A percentile compares a stretch with the other conserved stretches of the same genome.
Conservation (phyloP, 257 asterid species). For the Asclepias syriaca region DNA sequence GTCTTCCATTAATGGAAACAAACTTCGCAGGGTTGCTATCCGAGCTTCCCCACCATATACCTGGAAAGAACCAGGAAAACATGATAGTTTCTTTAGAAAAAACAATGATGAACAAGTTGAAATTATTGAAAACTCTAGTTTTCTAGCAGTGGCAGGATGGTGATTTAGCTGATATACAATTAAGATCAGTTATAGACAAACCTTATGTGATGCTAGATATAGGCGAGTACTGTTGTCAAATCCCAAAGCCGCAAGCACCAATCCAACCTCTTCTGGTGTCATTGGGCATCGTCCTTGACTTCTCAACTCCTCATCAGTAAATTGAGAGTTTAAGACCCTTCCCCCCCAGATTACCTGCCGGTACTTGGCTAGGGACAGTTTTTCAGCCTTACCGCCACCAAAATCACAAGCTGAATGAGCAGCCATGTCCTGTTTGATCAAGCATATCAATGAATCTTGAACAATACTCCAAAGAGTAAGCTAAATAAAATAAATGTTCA, state of each 20-base stretch:
- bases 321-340: constrained; percentile 88
- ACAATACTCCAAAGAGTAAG: not conserved
- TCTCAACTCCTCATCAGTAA: constrained; percentile 95
- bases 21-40: constrained; percentile 57
- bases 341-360: constrained; percentile 98
- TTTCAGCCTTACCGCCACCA: constrained; percentile 99
- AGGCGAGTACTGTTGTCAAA: constrained; percentile 84
- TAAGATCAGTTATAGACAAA: constrained; percentile 13
- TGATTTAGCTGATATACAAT: not conserved
- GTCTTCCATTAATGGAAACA: constrained; percentile 91
- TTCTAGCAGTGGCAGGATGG: not conserved
- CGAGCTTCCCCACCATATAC: constrained; percentile 97
- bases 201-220: constrained; percentile 98
- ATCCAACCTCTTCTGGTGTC: constrained; percentile 98
- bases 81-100: not conserved
- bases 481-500: not conserved
- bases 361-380: constrained; percentile 88
- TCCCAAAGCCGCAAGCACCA: constrained; percentile 93
- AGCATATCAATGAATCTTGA: not conserved
- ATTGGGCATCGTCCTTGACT: constrained; percentile 94
- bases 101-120: not conserved
- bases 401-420: constrained; percentile 99
- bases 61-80: constrained; percentile 27
- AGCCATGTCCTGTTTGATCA: constrained; percentile 83
- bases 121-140: not conserved